A percentile compares a stretch with the other conserved stretches of the same genome.
phyloP scores from a whole-genome alignment of 345 rosid species.

The Acer campestre region DNA sequence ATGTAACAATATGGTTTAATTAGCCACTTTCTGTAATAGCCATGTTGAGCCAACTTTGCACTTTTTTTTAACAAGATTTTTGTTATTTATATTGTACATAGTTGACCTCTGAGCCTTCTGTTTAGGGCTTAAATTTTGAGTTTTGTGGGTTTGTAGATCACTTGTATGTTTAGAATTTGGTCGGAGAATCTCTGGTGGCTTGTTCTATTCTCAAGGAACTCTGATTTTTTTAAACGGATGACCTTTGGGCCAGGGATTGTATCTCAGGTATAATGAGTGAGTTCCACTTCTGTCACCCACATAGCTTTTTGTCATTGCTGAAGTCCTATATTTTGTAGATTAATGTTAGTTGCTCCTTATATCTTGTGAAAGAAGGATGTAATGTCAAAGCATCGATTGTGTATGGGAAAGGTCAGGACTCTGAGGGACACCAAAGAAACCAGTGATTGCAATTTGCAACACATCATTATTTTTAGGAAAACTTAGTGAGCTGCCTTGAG shows the following conservation, averaged over 20 bases:
- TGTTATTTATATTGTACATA: background rate
- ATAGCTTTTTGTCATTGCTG: background rate
- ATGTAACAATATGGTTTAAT: constrained; percentile 16
- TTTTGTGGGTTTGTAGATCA: constrained; percentile 10
- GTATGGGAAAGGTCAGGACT: background rate
- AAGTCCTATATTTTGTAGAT: background rate
- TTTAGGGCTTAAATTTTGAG: constrained; percentile 3
- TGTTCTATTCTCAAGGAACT: background rate
- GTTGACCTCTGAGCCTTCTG: background rate
- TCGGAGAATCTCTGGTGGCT: constrained; percentile 7
- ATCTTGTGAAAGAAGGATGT: background rate
- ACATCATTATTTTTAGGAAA: background rate
- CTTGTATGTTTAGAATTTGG: constrained; percentile 11
- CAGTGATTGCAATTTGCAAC: background rate
- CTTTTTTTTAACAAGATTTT: background rate
- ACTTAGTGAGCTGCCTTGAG: background rate
- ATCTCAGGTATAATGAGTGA: background rate
- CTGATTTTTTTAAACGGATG: background rate
- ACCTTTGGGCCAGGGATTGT: background rate
- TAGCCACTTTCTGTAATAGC: background rate
- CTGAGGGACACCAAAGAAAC: background rate
- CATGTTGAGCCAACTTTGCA: constrained; percentile 1
- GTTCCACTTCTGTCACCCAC: background rate
- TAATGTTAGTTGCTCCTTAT: background rate
- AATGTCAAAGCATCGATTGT: background rate